These are phyloP conservation scores for Medicago truncatula DNA, from an alignment of 306 rosid species.

Conservation along the genomic window DNA sequence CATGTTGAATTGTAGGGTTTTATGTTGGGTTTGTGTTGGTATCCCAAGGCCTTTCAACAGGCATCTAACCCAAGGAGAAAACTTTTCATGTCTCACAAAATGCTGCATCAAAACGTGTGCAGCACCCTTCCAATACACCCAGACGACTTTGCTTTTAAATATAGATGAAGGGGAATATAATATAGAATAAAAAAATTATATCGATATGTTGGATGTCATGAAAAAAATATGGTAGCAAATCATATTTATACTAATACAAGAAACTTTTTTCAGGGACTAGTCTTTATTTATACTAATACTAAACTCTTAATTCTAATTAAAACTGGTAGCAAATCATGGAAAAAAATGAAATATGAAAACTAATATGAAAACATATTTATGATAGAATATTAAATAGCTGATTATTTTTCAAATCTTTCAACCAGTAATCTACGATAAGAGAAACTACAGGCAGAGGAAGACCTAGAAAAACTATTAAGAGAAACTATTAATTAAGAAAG, in stretches of 20 bases:
- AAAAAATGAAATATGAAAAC: not conserved
- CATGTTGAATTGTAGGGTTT: not conserved
- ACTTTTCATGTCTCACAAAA: not conserved
- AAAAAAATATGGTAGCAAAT: too few relatives aligned
- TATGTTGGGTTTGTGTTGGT: not conserved
- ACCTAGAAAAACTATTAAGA: too few relatives aligned
- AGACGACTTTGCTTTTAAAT: not conserved
- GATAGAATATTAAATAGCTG: not conserved
- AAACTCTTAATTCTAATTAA: slow-evolving; percentile 2
- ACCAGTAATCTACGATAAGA: not conserved
- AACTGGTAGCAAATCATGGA: not conserved
- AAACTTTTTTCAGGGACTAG: too few relatives aligned
- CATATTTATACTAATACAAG: too few relatives aligned
- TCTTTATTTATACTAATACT: not conserved
- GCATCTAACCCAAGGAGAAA: not conserved
- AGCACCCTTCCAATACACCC: not conserved
- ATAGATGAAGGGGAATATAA: not conserved
- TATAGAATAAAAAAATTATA: not conserved
- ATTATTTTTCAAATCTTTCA: not conserved
- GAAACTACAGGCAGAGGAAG: too few relatives aligned
- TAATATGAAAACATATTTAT: not conserved
- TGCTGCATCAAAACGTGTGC: not conserved
- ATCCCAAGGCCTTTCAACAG: not conserved
- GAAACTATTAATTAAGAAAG: too few relatives aligned
- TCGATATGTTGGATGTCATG: not conserved